Evolutionary conservation across 1,284 basidiomycete genomes (phyloP), one percentile per base, ranked within the genome.

Genomic region (Chondrostereum purpureum): DNA sequence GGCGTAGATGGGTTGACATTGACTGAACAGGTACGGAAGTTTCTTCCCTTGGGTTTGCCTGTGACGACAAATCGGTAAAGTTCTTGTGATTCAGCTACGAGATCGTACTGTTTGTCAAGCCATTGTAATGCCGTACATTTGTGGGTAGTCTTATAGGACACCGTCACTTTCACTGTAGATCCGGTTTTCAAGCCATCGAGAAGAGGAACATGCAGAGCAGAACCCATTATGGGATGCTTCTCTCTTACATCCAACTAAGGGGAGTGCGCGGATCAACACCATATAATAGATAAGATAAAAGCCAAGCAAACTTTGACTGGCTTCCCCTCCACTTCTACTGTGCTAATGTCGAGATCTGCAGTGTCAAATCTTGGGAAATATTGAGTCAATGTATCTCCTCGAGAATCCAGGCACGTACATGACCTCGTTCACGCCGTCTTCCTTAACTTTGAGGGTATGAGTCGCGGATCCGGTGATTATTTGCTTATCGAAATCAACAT

Each of bases 1-100:
- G 6, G 86, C 86, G 59, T 93, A 91, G 55, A 92, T 94, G 14
- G 94, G 92, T 62, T 97, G 93, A 59, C 88, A 92, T 65, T 98
- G 93, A 48, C 89, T 93, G 72, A 96, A 97, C 27, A 97, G 69
- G 68, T 89, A 97, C 0, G 92, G 88, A 64, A 88, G 84, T 46
- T 72, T 69, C 58, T 92, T 90, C 17, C 88, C 88, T 50, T 92
- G 88, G 0, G 94, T 98, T 66, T 97, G 93, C 51, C 87, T 88
- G 49, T n/a, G 45, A 4, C 19, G n/a, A 16, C 31, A n/a, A n/a
- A n/a, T n/a, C n/a, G n/a, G n/a, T n/a, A n/a, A n/a, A n/a, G n/a
- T n/a, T n/a, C n/a, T n/a, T 13, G 17, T 16, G 20, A 20, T 33
- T 11, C 23, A 42, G 35, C 45, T 21, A 17, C 11, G 42, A 33